Evolutionary conservation across 495 filamentous ascomycete species (phyloP).

Genomic region (Penicillium subrubescens): DNA sequence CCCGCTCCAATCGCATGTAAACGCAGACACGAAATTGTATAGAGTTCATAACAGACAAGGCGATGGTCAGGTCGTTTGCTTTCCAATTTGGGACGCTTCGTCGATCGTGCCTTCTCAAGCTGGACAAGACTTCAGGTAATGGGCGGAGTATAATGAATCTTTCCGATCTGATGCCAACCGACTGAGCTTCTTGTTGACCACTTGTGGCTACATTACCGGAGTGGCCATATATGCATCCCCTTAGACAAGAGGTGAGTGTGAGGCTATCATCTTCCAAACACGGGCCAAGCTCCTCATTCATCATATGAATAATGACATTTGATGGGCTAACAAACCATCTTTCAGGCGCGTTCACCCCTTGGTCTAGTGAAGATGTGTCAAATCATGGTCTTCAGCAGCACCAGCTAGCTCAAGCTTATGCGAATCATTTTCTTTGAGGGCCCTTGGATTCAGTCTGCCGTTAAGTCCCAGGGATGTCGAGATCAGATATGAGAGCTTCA

Average conservation of each 20-base stretch:
- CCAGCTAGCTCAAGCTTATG: neutral
- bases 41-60: neutral
- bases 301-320: neutral
- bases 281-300: neutral
- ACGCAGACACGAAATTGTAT: neutral
- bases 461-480: neutral
- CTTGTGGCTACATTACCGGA: neutral
- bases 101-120: neutral
- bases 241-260: conserved; percentile 4
- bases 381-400: neutral
- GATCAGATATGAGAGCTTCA: neutral
- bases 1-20: conserved; percentile 27
- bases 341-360: neutral
- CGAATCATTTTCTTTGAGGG: too few relatives aligned
- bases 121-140: neutral
- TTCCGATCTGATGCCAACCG: neutral
- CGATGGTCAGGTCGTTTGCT: neutral
- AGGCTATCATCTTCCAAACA: neutral
- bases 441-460: neutral
- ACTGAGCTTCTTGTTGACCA: neutral
- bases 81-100: neutral
- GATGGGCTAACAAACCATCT: neutral
- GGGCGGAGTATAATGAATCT: neutral
- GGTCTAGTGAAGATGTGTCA: neutral
- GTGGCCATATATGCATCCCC: conserved; percentile 19